Evolutionary conservation across 257 asterid genomes (phyloP).

Genomic region (Solanum rostratum): DNA sequence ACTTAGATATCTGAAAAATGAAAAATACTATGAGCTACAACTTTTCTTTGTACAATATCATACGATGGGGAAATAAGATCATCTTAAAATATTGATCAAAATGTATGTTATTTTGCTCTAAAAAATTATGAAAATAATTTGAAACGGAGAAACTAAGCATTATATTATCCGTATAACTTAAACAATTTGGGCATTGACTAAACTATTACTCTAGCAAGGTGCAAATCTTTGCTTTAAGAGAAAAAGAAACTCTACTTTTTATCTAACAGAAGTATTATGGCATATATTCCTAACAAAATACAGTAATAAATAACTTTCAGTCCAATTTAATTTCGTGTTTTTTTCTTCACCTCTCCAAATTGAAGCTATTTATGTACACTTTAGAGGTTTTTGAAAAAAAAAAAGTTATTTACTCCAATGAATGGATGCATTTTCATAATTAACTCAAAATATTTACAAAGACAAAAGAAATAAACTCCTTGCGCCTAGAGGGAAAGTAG

Average conservation of each 20-base stretch:
- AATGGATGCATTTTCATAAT: neutral
- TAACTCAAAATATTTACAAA: neutral
- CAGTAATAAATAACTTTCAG: neutral
- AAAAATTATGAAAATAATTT: too few relatives aligned
- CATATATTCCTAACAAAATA: neutral
- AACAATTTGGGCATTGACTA: neutral
- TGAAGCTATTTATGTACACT: neutral
- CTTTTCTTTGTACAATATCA: too few relatives aligned
- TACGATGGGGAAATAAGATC: neutral
- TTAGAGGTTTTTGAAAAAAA: neutral
- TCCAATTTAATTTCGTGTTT: neutral
- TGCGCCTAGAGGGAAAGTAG: neutral
- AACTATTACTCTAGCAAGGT: neutral
- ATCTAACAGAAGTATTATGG: neutral
- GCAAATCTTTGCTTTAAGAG: neutral
- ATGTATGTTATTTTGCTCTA: too few relatives aligned
- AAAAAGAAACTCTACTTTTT: neutral
- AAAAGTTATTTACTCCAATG: neutral
- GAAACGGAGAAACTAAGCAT: too few relatives aligned
- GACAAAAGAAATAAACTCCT: neutral
- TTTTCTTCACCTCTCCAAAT: neutral
- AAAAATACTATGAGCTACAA: neutral
- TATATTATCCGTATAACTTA: too few relatives aligned
- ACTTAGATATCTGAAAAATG: too few relatives aligned
- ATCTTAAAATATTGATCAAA: neutral